Percentiles rank a stretch among this genome's conserved stretches.
phyloP scores from a whole-genome alignment of 139 green algal genomes.

The Coelastrella sp. region DNA sequence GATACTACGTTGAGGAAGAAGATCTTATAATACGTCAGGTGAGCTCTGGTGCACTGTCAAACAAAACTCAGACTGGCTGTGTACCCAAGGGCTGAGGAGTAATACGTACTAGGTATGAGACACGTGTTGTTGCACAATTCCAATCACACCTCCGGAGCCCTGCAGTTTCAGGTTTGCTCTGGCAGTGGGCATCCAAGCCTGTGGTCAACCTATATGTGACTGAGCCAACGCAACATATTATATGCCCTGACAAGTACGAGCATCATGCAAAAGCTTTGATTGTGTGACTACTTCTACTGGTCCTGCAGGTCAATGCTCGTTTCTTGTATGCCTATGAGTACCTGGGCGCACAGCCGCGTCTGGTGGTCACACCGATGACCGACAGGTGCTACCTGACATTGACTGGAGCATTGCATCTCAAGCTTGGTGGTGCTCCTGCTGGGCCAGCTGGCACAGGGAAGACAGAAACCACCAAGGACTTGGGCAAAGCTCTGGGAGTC shows the following conservation, averaged over 20 bases:
- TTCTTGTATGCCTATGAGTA: conserved; percentile 93
- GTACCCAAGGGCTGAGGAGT: too few species aligned
- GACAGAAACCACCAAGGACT: conserved; percentile 93
- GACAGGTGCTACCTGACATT: conserved; percentile 94
- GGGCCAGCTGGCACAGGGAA: conserved; percentile 89
- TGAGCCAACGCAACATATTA: too few species aligned
- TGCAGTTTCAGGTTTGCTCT: too few species aligned
- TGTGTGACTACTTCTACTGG: neutral
- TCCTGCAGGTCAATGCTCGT: conserved; percentile 76
- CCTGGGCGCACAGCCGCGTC: conserved; percentile 84
- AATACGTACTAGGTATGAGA: too few species aligned
- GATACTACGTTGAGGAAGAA: conserved; percentile 83
- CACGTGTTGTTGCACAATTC: too few species aligned
- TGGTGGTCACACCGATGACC: conserved; percentile 93
- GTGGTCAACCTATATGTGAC: too few species aligned
- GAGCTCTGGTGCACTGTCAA: neutral
- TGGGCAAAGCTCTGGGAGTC: conserved; percentile 88
- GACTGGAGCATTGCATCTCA: conserved; percentile 88
- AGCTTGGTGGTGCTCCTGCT: conserved; percentile 87
- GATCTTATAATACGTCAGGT: conserved; percentile 76
- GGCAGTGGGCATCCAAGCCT: too few species aligned
- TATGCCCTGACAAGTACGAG: too few species aligned
- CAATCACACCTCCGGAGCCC: too few species aligned
- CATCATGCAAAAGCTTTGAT: too few species aligned
- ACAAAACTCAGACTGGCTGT: too few species aligned